Evolutionary conservation across 202 grass and related monocot species (phyloP), one percentile per base, ranked within the genome.

Genomic region (Zizania palustris): DNA sequence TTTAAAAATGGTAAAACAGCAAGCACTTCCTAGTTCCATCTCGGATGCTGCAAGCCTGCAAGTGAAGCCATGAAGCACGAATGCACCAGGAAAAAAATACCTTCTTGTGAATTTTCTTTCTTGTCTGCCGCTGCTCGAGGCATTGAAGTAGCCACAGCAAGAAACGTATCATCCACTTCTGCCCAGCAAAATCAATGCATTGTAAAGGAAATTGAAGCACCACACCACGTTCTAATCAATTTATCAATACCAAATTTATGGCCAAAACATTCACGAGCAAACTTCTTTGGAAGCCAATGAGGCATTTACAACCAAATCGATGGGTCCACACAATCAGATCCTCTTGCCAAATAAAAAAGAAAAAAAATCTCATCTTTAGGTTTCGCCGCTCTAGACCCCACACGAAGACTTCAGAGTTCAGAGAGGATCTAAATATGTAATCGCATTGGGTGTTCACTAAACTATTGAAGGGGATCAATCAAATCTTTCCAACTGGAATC

Each of bases 381-480:
- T 44, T 42, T 55, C 56, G 12, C 7, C 11, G 21, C 71, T 45
- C 71, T 45, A 60, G 53, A 45, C 15, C 39, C 41, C 14, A 36
- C 41, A 18, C 42, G 56, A 9, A 74, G 21, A 45, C 51, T 55
- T 55, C 51, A 28, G 28, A 28, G 28, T 53, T 53, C 50, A 73
- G 18, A 60, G 50, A 60, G 42, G 60, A 67, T 67, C 33, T 19
- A n/a, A n/a, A n/a, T n/a, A n/a, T n/a, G n/a, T n/a, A 69, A 51
- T 35, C 16, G 22, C 41, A 12, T 40, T 18, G 40, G 39, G 46
- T 57, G 8, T 54, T 80, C 44, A 38, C 14, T 80, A 74, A 80
- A 85, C 63, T 75, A 75, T 69, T 33, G 44, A 28, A 67, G 73
- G 39, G 2, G 16, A 68, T 45, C 53, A 18, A 63, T 53, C 51